A percentile compares a stretch with the other conserved stretches of the same genome.
phyloP scores from a whole-genome alignment of 2,329 filamentous ascomycete species.

The Myriosclerotinia curreyana region DNA sequence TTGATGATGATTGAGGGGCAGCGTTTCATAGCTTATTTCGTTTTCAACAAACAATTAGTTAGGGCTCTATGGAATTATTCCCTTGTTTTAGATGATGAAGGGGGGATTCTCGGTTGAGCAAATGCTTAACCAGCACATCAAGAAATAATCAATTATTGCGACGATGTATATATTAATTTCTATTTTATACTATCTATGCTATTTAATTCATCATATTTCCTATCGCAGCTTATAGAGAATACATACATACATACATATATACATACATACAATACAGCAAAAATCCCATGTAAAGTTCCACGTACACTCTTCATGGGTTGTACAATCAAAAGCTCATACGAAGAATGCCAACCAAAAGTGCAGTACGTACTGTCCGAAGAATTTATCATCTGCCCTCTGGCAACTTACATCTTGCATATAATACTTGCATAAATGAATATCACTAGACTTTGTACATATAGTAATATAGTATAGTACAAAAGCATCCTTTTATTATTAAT shows the following conservation, averaged over 20 bases:
- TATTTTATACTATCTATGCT: not conserved
- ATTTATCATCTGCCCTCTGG: constrained; percentile 12
- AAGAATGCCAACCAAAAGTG: constrained; percentile 11
- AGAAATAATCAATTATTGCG: not conserved
- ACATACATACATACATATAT: not conserved
- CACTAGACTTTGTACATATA: constrained; percentile 12
- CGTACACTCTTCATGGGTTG: not conserved
- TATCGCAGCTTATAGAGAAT: not conserved
- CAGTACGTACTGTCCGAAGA: constrained; percentile 14
- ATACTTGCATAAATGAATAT: constrained; percentile 20
- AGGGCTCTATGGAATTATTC: not conserved
- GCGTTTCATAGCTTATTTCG: constrained; percentile 16
- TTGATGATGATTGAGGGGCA: constrained; percentile 11
- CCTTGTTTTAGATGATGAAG: constrained; percentile 2
- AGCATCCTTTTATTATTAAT: not conserved
- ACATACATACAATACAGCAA: not conserved
- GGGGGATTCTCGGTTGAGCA: constrained; percentile 18
- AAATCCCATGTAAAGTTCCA: constrained; percentile 3
- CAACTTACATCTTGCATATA: constrained; percentile 16
- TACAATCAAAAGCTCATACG: not conserved
- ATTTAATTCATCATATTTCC: not conserved
- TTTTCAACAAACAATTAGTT: not conserved
- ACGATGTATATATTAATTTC: not conserved
- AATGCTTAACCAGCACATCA: not conserved
- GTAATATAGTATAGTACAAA: not conserved